Base-by-base conservation (phyloP, 306 rosid genomes). In the Castanospermum australe region DNA sequence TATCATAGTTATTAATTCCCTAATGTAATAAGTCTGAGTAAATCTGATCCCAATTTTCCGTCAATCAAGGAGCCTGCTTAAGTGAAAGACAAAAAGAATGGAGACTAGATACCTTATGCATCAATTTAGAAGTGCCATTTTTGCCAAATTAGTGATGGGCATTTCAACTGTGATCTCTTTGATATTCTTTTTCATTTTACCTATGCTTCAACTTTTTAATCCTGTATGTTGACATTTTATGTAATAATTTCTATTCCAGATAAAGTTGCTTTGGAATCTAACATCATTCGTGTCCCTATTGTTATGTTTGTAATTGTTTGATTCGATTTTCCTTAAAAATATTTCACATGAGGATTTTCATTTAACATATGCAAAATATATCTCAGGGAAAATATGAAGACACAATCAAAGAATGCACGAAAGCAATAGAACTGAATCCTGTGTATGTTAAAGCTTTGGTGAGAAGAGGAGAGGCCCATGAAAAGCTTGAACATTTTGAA, bases 381-480 rank as follows among this genome's bases (percentile, higher is more conserved):
- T 55, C 61, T 32, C 84, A 92, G 99, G 98, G 90, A 48, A 90
- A 92, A 73, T 93, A 91, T 76, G 96, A 87, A 17, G 82, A 89
- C 30, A 86, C 99, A 11, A 56, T 93, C 74, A 92, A 89, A 82
- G 99, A 92, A 85, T 90, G 97, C 81, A 88, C 98, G 9, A 95
- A 95, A 87, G 98, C 99, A 30, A 70, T 95, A 76, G 98, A 91
- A 65, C 77, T 95, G 74, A 95, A 92, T 82, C 92, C 98, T 55
- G 71, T 76, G 4, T 95, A 95, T 59, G 44, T 87, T 70, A 93
- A 91, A 88, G 92, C 99, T 79, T 75, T 95, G 86, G 30, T 83
- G 74, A 86, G 97, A 84, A 92, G 97, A 85, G 99, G 89, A 39
- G 97, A 95, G 82, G 97, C 97, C 52, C 97, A 88, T 77, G 97